Conservation (phyloP, 768 basidiomycete genomes). For the Tremella fuciformis region DNA sequence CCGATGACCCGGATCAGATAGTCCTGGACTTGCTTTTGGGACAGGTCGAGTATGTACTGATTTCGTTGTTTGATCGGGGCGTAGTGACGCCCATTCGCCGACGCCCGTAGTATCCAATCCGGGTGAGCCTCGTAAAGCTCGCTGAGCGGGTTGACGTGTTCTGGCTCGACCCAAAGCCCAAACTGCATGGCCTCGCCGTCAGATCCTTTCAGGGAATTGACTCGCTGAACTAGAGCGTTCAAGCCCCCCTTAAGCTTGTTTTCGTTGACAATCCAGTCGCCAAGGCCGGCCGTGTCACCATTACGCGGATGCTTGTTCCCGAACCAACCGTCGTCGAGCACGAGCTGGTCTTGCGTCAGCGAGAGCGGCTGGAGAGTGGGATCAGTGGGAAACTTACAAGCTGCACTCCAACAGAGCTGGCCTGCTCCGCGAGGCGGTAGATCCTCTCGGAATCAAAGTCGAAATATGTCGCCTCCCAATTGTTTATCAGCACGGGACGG, state of each 20-base stretch:
- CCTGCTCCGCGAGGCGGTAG: slow-evolving; percentile 19
- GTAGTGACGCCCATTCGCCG: neutral
- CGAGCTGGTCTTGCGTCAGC: slow-evolving; percentile 16
- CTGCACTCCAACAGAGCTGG: slow-evolving; percentile 26
- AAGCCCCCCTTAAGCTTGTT: slow-evolving; percentile 30
- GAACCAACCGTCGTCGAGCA: slow-evolving; percentile 46
- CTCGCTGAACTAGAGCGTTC: slow-evolving; percentile 9
- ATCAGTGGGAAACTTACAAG: no score
- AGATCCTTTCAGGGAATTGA: slow-evolving; percentile 9
- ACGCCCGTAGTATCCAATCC: slow-evolving; percentile 29
- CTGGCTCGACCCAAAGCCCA: slow-evolving; percentile 43
- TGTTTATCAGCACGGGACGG: slow-evolving; percentile 33
- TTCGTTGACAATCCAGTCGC: slow-evolving; percentile 32
- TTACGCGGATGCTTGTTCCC: slow-evolving; percentile 29
- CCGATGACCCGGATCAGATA: slow-evolving; percentile 27
- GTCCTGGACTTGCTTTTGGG: slow-evolving; percentile 26
- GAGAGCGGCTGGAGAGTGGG: no score
- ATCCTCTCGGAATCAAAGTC: slow-evolving; percentile 23
- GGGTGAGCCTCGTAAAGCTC: slow-evolving; percentile 35
- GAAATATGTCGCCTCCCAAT: slow-evolving; percentile 42
- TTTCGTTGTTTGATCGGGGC: slow-evolving; percentile 22
- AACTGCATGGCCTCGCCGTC: slow-evolving; percentile 18
- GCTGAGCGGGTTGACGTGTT: slow-evolving; percentile 38
- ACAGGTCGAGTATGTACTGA: slow-evolving; percentile 36
- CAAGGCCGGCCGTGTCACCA: slow-evolving; percentile 24